These are phyloP conservation scores for Fusarium goolgardi DNA, from an alignment of 2,329 filamentous ascomycete genomes.

Conservation along the genomic window DNA sequence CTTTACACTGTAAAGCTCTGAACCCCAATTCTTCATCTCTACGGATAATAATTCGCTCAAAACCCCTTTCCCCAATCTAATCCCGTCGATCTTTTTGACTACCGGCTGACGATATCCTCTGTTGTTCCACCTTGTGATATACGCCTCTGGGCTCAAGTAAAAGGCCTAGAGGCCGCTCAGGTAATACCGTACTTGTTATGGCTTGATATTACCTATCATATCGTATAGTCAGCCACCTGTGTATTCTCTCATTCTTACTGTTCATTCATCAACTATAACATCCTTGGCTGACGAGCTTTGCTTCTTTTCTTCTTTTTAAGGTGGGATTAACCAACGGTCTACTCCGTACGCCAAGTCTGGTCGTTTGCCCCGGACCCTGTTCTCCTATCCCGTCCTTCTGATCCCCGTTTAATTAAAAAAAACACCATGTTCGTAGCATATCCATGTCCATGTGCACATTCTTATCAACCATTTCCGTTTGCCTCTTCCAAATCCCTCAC, in stretches of 20 bases:
- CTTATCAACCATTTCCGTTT: conserved; percentile 7
- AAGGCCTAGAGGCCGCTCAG: neutral
- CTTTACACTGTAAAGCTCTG: conserved; percentile 3
- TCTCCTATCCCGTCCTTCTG: conserved; percentile 32
- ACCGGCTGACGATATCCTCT: conserved; percentile 7
- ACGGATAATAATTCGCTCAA: conserved; percentile 18
- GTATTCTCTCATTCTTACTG: neutral
- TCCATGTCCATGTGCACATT: neutral
- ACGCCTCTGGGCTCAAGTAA: conserved; percentile 2
- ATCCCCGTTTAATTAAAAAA: conserved; percentile 38
- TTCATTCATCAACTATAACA: neutral
- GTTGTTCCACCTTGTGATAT: conserved; percentile 32
- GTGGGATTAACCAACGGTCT: conserved; percentile 8
- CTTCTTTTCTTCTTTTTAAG: conserved; percentile 7
- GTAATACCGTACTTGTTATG: neutral
- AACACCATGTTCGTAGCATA: conserved; percentile 20
- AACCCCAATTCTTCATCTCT: conserved; percentile 4
- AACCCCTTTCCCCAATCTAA: neutral
- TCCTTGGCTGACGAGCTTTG: conserved; percentile 5
- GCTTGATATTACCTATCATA: conserved; percentile 19
- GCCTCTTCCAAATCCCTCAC: neutral
- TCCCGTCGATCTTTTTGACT: neutral
- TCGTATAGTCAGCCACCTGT: conserved; percentile 23
- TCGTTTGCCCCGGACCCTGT: conserved; percentile 17
- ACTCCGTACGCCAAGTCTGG: conserved; percentile 1